Base-by-base conservation (phyloP, 768 basidiomycete genomes). In the Kwoniella sp. region DNA sequence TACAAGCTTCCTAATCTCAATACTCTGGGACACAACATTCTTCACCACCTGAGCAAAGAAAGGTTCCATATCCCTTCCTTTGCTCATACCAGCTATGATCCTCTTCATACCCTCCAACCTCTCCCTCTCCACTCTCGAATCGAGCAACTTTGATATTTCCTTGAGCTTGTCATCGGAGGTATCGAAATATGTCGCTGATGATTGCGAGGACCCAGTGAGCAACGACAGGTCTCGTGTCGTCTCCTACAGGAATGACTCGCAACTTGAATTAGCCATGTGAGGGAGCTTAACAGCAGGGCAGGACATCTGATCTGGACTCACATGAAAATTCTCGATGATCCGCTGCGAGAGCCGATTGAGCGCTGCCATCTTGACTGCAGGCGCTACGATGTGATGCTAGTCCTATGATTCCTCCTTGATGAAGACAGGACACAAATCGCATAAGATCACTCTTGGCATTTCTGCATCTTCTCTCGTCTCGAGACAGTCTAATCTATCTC, bases 31-130 rank as follows among this genome's bases (percentile, higher is more conserved):
- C 1, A 92, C 92, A 44, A 98, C 95, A 72, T 94, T 94, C 83
- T 94, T 97, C 72, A 97, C 93, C 26, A 99, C 96, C 75, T 90
- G 90, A 4, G 96, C 90, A 74, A 98, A 98, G 85, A 92, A 94
- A 65, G 88, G 86, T 25, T 93, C 89, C 68, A 96, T 91, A 69
- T 92, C 89, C 58, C 91, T 88, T 53, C 88, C 88, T 83, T 95
- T 94, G 40, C 91, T 92, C 58, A 95, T 94, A 80, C 96, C 94
- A 48, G 93, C 95, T 63, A 98, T 86, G 55, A 99, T 85, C 65
- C 92, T 83, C 81, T 95, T 96, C 88, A 99, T 89, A 2, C 92
- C 95, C 68, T 98, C 93, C 55, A 95, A 81, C 74, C 93, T 91
- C 76, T 98, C 95, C 60, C 87, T 83, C 72, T 98, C 96, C 62